These are phyloP conservation scores for Kwoniella sp. DNA, from an alignment of 768 basidiomycete species.

Conservation along the genomic window DNA sequence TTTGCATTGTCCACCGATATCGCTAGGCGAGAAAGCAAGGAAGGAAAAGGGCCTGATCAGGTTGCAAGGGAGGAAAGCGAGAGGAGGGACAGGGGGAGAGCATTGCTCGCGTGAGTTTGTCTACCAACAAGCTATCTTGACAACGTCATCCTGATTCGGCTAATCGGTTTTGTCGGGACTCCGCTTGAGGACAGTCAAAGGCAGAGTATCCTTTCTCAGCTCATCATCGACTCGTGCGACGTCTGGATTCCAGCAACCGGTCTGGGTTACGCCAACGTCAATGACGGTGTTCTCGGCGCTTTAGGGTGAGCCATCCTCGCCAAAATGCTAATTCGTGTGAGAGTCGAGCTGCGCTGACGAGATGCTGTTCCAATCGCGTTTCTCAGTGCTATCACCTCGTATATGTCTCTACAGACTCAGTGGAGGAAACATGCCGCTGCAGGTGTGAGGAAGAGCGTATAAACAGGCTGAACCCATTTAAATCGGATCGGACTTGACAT, in stretches of 20 bases:
- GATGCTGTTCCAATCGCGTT: no score
- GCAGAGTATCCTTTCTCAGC: slow-evolving; percentile 70
- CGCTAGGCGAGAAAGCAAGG: slow-evolving; percentile 38
- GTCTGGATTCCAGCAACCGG: slow-evolving; percentile 85
- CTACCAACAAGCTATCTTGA: not conserved
- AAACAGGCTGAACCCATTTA: not conserved
- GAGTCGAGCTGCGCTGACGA: not conserved
- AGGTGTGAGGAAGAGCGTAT: slow-evolving; percentile 25
- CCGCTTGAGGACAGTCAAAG: slow-evolving; percentile 60
- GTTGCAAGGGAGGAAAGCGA: slow-evolving; percentile 62
- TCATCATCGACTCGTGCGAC: slow-evolving; percentile 81
- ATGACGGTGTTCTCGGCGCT: slow-evolving; percentile 81
- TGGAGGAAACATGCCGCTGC: slow-evolving; percentile 50
- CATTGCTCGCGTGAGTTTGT: slow-evolving; percentile 57
- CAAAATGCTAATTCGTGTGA: no score
- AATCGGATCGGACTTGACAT: not conserved
- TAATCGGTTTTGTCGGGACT: no score
- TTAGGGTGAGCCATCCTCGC: slow-evolving; percentile 66
- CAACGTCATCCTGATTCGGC: slow-evolving; percentile 56
- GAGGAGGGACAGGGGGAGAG: slow-evolving; percentile 69
- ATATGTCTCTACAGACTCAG: slow-evolving; percentile 51
- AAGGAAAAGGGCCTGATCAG: slow-evolving; percentile 42
- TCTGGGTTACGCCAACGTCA: slow-evolving; percentile 72
- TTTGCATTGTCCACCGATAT: slow-evolving; percentile 36
- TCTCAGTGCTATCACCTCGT: slow-evolving; percentile 49